phyloP scores from a whole-genome alignment of 2,329 filamentous ascomycete species.

The Aureobasidium sp. region DNA sequence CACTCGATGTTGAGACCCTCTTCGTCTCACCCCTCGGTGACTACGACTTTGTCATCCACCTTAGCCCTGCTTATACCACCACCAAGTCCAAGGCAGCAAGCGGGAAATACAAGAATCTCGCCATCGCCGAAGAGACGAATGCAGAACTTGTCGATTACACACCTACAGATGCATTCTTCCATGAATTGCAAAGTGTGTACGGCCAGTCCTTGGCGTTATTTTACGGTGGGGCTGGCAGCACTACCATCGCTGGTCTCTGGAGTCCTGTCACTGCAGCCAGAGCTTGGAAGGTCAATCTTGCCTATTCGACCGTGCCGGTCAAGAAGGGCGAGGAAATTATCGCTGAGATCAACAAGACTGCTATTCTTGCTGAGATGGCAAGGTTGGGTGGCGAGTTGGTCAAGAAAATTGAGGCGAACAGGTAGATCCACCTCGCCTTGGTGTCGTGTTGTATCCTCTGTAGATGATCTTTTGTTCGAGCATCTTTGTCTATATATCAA shows the following conservation, averaged over 20 bases:
- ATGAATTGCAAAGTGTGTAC: conserved; percentile 60
- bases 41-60: conserved; percentile 77
- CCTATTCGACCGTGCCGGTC: conserved; percentile 55
- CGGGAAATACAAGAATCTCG: conserved; percentile 71
- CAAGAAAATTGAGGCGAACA: conserved; percentile 40
- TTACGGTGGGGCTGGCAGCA: conserved; percentile 50
- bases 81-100: conserved; percentile 26
- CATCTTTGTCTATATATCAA: not conserved
- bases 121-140: conserved; percentile 43
- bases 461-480: not conserved
- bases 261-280: conserved; percentile 48
- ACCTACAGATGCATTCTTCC: conserved; percentile 54
- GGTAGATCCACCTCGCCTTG: not conserved
- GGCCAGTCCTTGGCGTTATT: conserved; percentile 70
- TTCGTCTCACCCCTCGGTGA: conserved; percentile 67
- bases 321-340: conserved; percentile 32
- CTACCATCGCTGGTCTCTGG: conserved; percentile 56
- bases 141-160: conserved; percentile 45
- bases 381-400: conserved; percentile 54
- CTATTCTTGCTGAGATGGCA: conserved; percentile 64
- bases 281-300: conserved; percentile 61
- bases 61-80: conserved; percentile 48
- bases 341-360: conserved; percentile 57
- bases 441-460: not conserved
- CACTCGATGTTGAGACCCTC: conserved; percentile 45